A percentile compares a stretch with the other conserved stretches of the same genome.
Evolutionary conservation across 208 protist genomes (phyloP).

Genomic region (Leptomonas seymouri): DNA sequence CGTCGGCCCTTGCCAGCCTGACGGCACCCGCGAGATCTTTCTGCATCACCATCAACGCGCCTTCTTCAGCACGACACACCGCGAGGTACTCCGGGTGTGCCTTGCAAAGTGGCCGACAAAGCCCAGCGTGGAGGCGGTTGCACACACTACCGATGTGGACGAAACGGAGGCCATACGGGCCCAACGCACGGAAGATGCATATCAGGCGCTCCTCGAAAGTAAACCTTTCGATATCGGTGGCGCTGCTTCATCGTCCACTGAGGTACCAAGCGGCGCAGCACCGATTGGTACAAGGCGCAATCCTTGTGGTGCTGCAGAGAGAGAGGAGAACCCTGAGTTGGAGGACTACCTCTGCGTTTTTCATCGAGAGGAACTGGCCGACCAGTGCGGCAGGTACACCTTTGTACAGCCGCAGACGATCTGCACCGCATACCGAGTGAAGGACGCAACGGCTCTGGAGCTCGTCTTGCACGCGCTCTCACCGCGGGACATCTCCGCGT

Average conservation of each 20-base stretch:
- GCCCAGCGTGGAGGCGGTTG: constrained; percentile 5
- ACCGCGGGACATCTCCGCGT: constrained; percentile 50
- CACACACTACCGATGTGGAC: constrained; percentile 7
- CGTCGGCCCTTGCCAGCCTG: constrained; percentile 45
- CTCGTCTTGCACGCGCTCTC: constrained; percentile 59
- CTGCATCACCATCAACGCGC: constrained; percentile 52
- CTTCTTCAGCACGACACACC: constrained; percentile 61
- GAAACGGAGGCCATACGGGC: constrained; percentile 21
- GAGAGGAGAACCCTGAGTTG: background rate
- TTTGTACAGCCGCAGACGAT: constrained; percentile 54
- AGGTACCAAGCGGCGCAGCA: background rate
- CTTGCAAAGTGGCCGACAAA: constrained; percentile 50
- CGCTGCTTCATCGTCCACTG: too few relatives aligned
- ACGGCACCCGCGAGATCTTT: constrained; percentile 64
- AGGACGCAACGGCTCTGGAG: constrained; percentile 48
- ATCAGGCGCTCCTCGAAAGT: constrained; percentile 14
- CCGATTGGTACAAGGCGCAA: background rate
- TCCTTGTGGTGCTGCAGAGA: background rate
- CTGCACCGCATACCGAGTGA: constrained; percentile 62
- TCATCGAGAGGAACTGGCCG: constrained; percentile 70
- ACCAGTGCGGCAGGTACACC: constrained; percentile 57
- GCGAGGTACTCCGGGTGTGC: constrained; percentile 65
- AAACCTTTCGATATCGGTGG: too few relatives aligned
- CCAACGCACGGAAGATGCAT: constrained; percentile 22
- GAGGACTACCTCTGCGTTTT: constrained; percentile 83